phyloP scores from a whole-genome alignment of 129 eudicot species.

The Tanacetum coccineum region DNA sequence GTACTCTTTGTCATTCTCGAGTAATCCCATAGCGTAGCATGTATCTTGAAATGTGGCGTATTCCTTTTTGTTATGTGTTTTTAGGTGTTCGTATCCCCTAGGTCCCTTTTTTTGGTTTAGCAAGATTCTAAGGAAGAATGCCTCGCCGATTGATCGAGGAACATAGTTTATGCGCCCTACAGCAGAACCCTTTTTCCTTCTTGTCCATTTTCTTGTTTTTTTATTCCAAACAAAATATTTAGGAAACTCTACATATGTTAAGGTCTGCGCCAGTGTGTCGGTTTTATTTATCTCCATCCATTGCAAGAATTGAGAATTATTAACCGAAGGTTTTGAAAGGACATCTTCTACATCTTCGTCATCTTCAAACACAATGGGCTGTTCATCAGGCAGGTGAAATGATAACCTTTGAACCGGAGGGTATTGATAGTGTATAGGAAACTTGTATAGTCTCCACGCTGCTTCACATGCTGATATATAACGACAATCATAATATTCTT shows the following conservation, averaged over 20 bases:
- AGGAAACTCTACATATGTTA: neutral
- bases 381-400: neutral
- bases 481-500: neutral
- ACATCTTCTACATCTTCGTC: neutral
- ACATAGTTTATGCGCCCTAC: neutral
- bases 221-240: neutral
- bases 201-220: neutral
- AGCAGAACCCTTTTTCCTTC: neutral
- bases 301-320: neutral
- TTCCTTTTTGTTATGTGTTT: neutral
- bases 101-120: neutral
- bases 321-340: neutral
- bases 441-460: neutral
- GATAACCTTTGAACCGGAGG: neutral
- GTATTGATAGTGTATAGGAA: neutral
- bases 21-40: neutral
- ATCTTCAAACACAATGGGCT: neutral
- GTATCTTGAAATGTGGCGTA: neutral
- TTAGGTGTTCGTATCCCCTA: neutral
- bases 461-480: neutral
- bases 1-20: neutral
- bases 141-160: neutral
- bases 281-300: neutral
- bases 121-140: neutral
- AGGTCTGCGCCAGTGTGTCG: neutral